Evolutionary conservation across 2,329 filamentous ascomycete genomes (phyloP).

Genomic region (Paraconiothyrium sp.): DNA sequence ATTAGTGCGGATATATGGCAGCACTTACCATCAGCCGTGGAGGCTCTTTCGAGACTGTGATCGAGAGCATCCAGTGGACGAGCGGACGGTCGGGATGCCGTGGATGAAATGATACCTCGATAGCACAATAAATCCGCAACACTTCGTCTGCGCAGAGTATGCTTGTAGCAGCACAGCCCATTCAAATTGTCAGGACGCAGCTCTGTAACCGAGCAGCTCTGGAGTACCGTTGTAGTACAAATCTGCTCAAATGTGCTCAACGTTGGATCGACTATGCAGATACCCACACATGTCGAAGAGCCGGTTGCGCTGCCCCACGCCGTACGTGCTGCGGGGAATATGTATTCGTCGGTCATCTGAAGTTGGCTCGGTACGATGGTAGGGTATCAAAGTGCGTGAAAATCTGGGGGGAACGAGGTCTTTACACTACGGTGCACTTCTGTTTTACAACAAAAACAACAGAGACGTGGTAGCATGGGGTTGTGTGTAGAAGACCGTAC

Average conservation of each 20-base stretch:
- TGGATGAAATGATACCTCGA: neutral
- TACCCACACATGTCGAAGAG: neutral
- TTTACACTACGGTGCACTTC: neutral
- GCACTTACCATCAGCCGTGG: too few relatives aligned
- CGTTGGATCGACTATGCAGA: neutral
- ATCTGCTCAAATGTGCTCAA: neutral
- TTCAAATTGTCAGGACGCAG: neutral
- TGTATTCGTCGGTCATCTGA: neutral
- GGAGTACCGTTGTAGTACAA: neutral
- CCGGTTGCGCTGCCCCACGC: neutral
- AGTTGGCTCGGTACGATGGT: neutral
- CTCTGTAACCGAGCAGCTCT: neutral
- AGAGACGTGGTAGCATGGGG: too few relatives aligned
- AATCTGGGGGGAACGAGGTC: neutral
- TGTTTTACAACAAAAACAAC: fast-evolving
- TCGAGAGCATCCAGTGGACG: too few relatives aligned
- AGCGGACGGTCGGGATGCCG: too few relatives aligned
- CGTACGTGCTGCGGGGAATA: too few relatives aligned
- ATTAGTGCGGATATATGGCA: too few relatives aligned
- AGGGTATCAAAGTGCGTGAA: neutral
- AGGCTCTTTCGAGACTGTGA: too few relatives aligned
- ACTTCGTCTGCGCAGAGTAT: neutral
- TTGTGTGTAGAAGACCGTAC: too few relatives aligned
- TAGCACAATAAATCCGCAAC: neutral
- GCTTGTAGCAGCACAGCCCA: neutral